A percentile compares a stretch with the other conserved stretches of the same genome.
These are phyloP conservation scores for Termitomyces sp. DNA, from an alignment of 768 basidiomycete species.

Conservation along the genomic window DNA sequence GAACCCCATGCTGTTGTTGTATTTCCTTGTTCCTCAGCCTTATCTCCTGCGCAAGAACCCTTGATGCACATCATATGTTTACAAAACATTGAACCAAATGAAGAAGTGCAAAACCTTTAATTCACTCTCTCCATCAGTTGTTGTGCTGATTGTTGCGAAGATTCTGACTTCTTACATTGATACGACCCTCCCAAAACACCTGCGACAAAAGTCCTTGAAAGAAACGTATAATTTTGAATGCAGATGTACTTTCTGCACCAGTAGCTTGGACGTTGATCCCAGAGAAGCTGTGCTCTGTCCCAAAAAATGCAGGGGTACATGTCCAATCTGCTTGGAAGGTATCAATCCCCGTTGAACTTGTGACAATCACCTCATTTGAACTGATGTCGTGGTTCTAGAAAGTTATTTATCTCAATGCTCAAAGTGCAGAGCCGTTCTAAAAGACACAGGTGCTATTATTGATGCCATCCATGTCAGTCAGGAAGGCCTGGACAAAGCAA, in stretches of 20 bases:
- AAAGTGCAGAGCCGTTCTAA: conserved; percentile 46
- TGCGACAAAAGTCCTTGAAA: conserved; percentile 50
- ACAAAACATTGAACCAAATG: conserved; percentile 50
- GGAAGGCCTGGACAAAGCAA: conserved; percentile 73
- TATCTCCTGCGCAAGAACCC: conserved; percentile 39
- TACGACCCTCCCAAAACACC: conserved; percentile 56
- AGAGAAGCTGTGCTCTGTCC: conserved; percentile 69
- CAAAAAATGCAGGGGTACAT: conserved; percentile 59
- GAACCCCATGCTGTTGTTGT: conserved; percentile 88
- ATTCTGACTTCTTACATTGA: conserved; percentile 84
- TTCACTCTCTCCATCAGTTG: background rate
- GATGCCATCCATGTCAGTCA: conserved; percentile 66
- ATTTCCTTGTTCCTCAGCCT: conserved; percentile 56
- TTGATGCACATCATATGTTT: conserved; percentile 71
- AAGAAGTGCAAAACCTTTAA: conserved; percentile 52
- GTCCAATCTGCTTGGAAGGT: conserved; percentile 60
- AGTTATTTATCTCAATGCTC: conserved; percentile 41
- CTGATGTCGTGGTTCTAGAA: conserved; percentile 29
- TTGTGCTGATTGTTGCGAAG: conserved; percentile 29
- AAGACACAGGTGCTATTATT: conserved; percentile 44
- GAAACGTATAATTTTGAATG: conserved; percentile 82
- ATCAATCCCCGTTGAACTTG: background rate
- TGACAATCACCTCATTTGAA: background rate
- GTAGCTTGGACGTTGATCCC: conserved; percentile 40
- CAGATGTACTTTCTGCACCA: conserved; percentile 52